phyloP scores from a whole-genome alignment of 2,329 filamentous ascomycete genomes.

The Beauveria bassiana region DNA sequence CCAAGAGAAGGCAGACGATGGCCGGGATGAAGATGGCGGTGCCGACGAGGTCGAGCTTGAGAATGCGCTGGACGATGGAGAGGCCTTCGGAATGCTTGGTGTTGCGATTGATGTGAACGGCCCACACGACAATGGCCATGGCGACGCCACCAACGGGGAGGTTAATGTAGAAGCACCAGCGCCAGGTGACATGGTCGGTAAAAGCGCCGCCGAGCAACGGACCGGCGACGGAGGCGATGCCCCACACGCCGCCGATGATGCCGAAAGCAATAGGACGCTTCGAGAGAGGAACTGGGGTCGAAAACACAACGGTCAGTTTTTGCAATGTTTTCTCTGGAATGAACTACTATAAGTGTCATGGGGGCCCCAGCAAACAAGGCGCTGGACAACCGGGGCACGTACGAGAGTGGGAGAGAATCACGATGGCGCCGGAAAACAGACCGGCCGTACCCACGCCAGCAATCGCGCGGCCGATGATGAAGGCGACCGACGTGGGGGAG shows the following conservation, averaged over 20 bases:
- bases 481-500: conserved; percentile 36
- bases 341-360: no score
- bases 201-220: conserved; percentile 44
- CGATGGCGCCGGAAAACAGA: conserved; percentile 41
- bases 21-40: conserved; percentile 43
- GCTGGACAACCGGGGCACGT: conserved; percentile 9
- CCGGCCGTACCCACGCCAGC: conserved; percentile 45
- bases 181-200: conserved; percentile 41
- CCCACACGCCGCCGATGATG: conserved; percentile 48
- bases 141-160: conserved; percentile 40
- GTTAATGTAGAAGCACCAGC: conserved; percentile 45
- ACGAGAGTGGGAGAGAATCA: conserved; percentile 38
- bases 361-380: not conserved
- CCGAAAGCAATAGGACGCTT: conserved; percentile 48
- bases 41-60: conserved; percentile 42
- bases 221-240: conserved; percentile 43
- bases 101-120: conserved; percentile 34
- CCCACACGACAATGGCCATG: conserved; percentile 39
- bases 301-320: no score
- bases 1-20: conserved; percentile 45
- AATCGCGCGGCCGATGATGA: conserved; percentile 45
- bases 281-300: conserved; percentile 37
- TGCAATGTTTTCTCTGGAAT: no score
- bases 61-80: conserved; percentile 29
- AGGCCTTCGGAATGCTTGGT: conserved; percentile 24